A percentile compares a stretch with the other conserved stretches of the same genome.
Conservation (phyloP, 2,329 filamentous ascomycete genomes). For the Colletotrichum eremochloae region DNA sequence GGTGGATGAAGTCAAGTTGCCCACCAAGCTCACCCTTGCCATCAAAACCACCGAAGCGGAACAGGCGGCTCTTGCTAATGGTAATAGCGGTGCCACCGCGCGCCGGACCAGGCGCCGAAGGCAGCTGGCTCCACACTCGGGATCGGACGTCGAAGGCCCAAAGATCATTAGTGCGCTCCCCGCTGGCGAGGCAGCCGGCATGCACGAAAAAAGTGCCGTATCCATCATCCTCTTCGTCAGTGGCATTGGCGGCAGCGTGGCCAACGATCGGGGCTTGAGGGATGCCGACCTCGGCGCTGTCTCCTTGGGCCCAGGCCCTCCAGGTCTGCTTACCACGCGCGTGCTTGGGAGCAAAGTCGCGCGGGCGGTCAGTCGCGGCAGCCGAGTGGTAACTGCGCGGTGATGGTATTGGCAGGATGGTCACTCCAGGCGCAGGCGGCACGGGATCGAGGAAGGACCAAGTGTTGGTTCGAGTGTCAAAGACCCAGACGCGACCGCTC, state of each 20-base stretch:
- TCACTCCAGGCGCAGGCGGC: constrained; percentile 57
- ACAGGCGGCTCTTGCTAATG: constrained; percentile 74
- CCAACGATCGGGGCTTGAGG: constrained; percentile 72
- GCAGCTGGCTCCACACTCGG: constrained; percentile 75
- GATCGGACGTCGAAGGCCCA: constrained; percentile 82
- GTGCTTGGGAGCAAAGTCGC: constrained; percentile 57
- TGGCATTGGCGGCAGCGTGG: constrained; percentile 67
- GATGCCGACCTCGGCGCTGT: constrained; percentile 66
- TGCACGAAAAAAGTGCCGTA: constrained; percentile 81
- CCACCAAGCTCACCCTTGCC: constrained; percentile 78
- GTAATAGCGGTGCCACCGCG: constrained; percentile 78
- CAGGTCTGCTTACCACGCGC: constrained; percentile 59
- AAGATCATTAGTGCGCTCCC: constrained; percentile 74
- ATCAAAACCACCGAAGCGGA: constrained; percentile 86
- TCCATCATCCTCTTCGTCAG: constrained; percentile 72
- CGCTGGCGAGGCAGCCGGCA: constrained; percentile 77
- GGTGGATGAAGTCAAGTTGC: constrained; percentile 74
- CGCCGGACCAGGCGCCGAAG: constrained; percentile 74
- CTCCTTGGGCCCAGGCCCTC: constrained; percentile 69
- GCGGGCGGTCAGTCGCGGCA: constrained; percentile 69
- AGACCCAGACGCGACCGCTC: constrained; percentile 80
- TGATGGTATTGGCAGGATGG: constrained; percentile 63
- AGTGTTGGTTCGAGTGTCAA: constrained; percentile 71
- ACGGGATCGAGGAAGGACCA: constrained; percentile 77
- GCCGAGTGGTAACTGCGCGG: constrained; percentile 80